Evolutionary conservation across 176 grass and related monocot genomes (phyloP).

Genomic region (Themeda triandra): DNA sequence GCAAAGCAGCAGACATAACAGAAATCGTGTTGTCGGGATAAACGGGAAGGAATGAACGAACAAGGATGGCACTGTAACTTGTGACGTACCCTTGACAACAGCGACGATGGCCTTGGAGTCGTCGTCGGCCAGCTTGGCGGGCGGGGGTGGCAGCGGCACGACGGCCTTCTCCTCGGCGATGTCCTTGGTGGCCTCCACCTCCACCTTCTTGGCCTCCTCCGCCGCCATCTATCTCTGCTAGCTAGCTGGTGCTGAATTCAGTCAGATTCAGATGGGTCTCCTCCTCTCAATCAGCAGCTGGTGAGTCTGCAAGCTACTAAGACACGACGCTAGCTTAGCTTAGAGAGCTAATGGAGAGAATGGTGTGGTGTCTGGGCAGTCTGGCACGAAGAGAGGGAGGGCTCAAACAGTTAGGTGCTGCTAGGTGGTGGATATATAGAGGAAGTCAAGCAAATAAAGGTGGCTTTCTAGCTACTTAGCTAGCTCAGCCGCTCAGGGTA

Average conservation of each 20-base stretch:
- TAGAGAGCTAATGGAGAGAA: not conserved
- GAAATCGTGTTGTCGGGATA: not conserved
- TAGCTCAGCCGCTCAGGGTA: not conserved
- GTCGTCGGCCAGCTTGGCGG: not conserved
- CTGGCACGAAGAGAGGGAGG: not conserved
- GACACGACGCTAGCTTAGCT: not conserved
- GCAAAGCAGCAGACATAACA: not conserved
- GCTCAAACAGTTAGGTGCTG: not conserved
- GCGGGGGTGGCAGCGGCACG: slow-evolving; percentile 14
- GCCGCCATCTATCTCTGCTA: not conserved
- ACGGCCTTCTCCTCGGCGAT: slow-evolving; percentile 59
- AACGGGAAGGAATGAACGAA: not conserved
- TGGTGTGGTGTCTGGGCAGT: not conserved
- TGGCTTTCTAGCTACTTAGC: not conserved
- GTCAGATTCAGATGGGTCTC: not conserved
- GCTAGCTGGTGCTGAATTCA: not conserved
- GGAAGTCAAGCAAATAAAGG: not conserved
- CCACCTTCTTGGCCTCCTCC: slow-evolving; percentile 47
- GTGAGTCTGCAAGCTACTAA: not conserved
- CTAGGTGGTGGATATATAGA: not conserved
- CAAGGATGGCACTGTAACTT: not conserved
- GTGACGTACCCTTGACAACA: slow-evolving; percentile 28
- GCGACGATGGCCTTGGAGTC: slow-evolving; percentile 46
- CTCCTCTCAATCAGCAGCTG: not conserved
- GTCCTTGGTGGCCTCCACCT: slow-evolving; percentile 58